Conservation (phyloP, 2,329 filamentous ascomycete genomes). For the Thielaviopsis musarum region DNA sequence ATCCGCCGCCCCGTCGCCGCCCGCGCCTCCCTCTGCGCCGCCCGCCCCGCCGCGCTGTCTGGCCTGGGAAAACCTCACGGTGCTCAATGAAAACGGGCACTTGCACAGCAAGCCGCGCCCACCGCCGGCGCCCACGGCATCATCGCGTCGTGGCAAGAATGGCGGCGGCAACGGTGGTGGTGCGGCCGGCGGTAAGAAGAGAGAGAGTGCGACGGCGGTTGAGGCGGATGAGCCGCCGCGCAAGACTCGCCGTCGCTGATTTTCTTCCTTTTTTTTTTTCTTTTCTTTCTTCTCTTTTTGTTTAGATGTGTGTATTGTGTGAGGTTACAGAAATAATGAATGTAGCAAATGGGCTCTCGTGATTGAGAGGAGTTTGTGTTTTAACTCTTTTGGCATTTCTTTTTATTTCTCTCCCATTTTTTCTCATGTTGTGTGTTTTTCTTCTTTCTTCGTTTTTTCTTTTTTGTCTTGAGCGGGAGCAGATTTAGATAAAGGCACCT, state of each 20-base stretch:
- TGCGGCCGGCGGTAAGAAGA: slow-evolving; percentile 23
- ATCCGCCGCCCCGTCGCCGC: slow-evolving; percentile 27
- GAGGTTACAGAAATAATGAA: too few species aligned
- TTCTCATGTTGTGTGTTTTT: neutral
- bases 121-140: slow-evolving; percentile 22
- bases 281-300: neutral
- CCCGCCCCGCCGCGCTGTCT: slow-evolving; percentile 24
- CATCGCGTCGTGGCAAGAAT: too few species aligned
- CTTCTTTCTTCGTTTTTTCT: slow-evolving; percentile 2
- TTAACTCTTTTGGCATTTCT: neutral
- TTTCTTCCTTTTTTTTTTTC: neutral
- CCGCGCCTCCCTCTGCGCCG: slow-evolving; percentile 10
- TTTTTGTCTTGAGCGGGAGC: neutral
- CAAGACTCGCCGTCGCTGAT: slow-evolving; percentile 14
- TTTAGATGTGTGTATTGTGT: too few species aligned
- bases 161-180: too few species aligned
- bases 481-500: neutral
- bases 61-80: slow-evolving; percentile 39
- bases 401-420: neutral
- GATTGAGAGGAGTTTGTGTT: too few species aligned
- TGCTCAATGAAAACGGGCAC: slow-evolving; percentile 38
- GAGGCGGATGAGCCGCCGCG: slow-evolving; percentile 15
- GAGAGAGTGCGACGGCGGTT: slow-evolving; percentile 22
- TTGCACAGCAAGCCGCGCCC: slow-evolving; percentile 39
- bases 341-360: too few species aligned